Conservation (phyloP, 2,329 filamentous ascomycete species). For the Penicillium polonicum region DNA sequence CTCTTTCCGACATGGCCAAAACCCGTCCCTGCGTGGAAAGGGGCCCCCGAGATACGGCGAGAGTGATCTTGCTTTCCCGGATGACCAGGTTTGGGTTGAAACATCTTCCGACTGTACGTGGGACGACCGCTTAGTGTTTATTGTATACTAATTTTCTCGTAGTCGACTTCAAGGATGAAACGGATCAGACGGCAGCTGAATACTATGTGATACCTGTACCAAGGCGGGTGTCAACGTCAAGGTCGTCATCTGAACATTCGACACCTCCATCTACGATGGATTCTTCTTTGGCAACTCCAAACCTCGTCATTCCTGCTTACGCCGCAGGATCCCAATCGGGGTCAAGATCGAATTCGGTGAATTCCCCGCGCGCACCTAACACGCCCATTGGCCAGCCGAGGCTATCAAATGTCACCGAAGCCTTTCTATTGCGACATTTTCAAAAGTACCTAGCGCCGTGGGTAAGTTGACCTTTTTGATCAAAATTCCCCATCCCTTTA, state of each 20-base stretch:
- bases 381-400: conserved; percentile 26
- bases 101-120: conserved; percentile 32
- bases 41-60: conserved; percentile 39
- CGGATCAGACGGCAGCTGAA: conserved; percentile 36
- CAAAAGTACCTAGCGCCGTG: conserved; percentile 34
- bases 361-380: conserved; percentile 19
- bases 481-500: no score
- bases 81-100: conserved; percentile 35
- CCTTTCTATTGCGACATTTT: conserved; percentile 37
- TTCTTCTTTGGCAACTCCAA: conserved; percentile 16
- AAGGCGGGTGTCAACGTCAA: conserved; percentile 16
- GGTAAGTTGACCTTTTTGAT: conserved; percentile 19
- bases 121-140: no score
- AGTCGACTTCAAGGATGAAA: conserved; percentile 40
- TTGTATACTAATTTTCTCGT: conserved; percentile 6
- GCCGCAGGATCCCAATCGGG: conserved; percentile 12
- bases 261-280: conserved; percentile 29
- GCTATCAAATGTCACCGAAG: conserved; percentile 32
- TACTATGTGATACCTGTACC: conserved; percentile 31
- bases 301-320: conserved; percentile 11
- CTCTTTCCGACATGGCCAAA: conserved; percentile 40
- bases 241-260: conserved; percentile 27
- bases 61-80: conserved; percentile 35
- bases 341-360: conserved; percentile 18
- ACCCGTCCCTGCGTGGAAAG: conserved; percentile 35